Conservation (phyloP, 805 yeast species). For the Candida germanica region DNA sequence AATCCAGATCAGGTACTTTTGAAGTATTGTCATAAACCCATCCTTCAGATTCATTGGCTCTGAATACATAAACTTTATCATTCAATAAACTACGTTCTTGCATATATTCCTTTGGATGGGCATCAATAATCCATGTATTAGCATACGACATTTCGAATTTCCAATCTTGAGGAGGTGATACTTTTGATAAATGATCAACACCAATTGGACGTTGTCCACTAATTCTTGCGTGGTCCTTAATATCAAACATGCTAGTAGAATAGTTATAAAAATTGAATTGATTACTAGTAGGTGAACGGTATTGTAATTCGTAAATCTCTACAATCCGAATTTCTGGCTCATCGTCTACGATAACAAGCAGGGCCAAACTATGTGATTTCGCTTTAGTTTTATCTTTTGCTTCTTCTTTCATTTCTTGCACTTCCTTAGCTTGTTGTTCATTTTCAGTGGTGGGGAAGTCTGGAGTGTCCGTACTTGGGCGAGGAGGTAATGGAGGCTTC, state of each 20-base stretch:
- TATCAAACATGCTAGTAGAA: slow-evolving; percentile 54
- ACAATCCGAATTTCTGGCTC: slow-evolving; percentile 58
- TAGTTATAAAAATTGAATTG: slow-evolving; percentile 62
- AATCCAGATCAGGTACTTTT: slow-evolving; percentile 27
- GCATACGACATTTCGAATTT: slow-evolving; percentile 51
- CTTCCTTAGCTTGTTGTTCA: slow-evolving; percentile 2
- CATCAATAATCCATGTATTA: slow-evolving; percentile 65
- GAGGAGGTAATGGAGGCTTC: slow-evolving; percentile 6
- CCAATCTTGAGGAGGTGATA: slow-evolving; percentile 75
- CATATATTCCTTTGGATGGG: slow-evolving; percentile 51
- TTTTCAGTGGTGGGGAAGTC: slow-evolving; percentile 21
- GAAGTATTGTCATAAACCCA: slow-evolving; percentile 48
- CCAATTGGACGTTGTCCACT: slow-evolving; percentile 65
- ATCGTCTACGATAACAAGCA: slow-evolving; percentile 64
- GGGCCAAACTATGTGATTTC: too few relatives aligned
- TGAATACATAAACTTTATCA: slow-evolving; percentile 14
- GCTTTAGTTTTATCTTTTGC: slow-evolving; percentile 27
- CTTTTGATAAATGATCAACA: slow-evolving; percentile 48
- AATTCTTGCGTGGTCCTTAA: slow-evolving; percentile 36
- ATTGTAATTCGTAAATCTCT: slow-evolving; percentile 75
- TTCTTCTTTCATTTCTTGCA: slow-evolving; percentile 15
- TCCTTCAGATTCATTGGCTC: slow-evolving; percentile 34
- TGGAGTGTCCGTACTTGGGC: slow-evolving; percentile 4
- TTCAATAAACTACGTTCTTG: slow-evolving; percentile 37
- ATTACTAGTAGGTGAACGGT: slow-evolving; percentile 55